Percentiles rank a stretch among this genome's conserved stretches.
These are phyloP conservation scores for Mycena latifolia DNA, from an alignment of 768 basidiomycete species.

Conservation along the genomic window DNA sequence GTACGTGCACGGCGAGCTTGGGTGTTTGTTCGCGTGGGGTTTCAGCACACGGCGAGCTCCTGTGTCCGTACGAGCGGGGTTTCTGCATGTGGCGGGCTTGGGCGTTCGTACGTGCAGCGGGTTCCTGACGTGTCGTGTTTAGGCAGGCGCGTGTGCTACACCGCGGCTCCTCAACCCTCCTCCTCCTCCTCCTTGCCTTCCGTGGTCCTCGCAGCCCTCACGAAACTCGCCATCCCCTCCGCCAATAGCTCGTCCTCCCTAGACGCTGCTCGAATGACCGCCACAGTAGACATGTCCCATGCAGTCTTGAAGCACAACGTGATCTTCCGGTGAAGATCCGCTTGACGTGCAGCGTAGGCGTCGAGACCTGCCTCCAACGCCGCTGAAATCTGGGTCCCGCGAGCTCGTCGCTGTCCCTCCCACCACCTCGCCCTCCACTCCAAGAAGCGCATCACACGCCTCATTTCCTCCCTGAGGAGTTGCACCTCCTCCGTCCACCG, in stretches of 20 bases:
- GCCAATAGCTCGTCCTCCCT: not conserved
- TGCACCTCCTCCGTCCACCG: slow-evolving; percentile 1
- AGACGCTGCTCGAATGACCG: not conserved
- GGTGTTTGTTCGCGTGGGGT: too few species aligned
- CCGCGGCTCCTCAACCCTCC: too few species aligned
- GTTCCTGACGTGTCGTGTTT: too few species aligned
- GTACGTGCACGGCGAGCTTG: too few species aligned
- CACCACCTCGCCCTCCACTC: slow-evolving; percentile 8
- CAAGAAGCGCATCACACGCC: slow-evolving; percentile 3
- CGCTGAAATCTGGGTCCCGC: not conserved
- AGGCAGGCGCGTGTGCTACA: too few species aligned
- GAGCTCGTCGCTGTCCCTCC: not conserved
- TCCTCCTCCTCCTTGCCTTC: too few species aligned
- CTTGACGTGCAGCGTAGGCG: slow-evolving; percentile 13
- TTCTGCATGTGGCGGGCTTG: too few species aligned
- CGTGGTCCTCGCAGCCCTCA: too few species aligned
- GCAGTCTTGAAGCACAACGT: slow-evolving; percentile 2
- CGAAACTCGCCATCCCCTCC: not conserved
- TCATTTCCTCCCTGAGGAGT: not conserved
- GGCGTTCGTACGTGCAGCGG: too few species aligned
- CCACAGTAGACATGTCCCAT: not conserved
- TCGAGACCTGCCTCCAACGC: not conserved
- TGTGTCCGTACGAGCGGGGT: too few species aligned
- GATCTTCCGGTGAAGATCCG: not conserved
- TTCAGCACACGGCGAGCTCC: too few species aligned